These are phyloP conservation scores for Kitagawia praeruptora DNA, from an alignment of 129 eudicot species.

Conservation along the genomic window DNA sequence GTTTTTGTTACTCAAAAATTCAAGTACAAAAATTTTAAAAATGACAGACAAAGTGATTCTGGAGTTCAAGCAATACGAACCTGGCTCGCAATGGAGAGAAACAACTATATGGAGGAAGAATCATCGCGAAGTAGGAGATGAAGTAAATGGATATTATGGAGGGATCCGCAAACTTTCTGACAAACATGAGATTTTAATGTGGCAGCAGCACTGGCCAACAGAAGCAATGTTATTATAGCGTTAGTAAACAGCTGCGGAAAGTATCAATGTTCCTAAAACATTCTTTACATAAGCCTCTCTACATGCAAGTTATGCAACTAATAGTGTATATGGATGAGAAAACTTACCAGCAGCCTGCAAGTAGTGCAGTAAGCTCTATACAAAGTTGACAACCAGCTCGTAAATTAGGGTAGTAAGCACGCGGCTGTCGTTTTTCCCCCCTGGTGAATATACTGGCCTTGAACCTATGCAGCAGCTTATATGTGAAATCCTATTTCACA, in stretches of 20 bases:
- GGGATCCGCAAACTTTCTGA: constrained; percentile 63
- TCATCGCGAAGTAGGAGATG: constrained; percentile 69
- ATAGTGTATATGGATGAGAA: background rate
- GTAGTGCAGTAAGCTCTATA: background rate
- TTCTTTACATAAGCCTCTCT: background rate
- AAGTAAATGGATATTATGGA: constrained; percentile 65
- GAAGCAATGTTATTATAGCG: background rate
- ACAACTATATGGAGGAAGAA: constrained; percentile 44
- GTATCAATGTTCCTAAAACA: background rate
- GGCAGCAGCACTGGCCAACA: constrained; percentile 63
- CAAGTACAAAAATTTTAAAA: background rate
- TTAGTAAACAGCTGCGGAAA: background rate
- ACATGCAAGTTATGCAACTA: background rate
- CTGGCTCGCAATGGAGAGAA: constrained; percentile 65
- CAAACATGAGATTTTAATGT: constrained; percentile 45
- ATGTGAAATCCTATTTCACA: background rate
- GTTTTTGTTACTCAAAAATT: background rate
- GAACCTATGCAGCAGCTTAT: too few relatives aligned
- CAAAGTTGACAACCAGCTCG: background rate
- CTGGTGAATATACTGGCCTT: background rate
- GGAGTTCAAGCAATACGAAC: constrained; percentile 71
- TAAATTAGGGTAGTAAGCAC: background rate
- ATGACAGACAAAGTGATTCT: constrained; percentile 41
- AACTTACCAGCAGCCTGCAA: background rate
- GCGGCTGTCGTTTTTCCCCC: background rate